These are phyloP conservation scores for Ceratopteris richardii DNA, from an alignment of 75 land plant genomes.

Conservation along the genomic window DNA sequence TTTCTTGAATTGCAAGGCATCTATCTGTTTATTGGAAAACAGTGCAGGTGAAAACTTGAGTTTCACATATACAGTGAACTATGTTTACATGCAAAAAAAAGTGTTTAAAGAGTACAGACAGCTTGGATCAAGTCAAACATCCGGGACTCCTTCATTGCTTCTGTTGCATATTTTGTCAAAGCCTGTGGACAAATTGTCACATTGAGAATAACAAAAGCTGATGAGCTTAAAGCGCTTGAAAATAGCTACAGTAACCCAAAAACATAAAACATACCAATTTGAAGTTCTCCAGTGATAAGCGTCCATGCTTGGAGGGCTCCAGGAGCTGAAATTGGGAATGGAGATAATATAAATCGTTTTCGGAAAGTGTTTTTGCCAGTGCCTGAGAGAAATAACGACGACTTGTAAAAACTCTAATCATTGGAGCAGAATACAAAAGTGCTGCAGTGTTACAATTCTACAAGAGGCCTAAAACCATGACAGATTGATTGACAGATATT, in stretches of 20 bases:
- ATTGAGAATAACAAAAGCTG: not conserved
- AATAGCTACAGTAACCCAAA: not conserved
- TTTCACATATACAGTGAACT: not conserved
- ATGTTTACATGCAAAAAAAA: not conserved
- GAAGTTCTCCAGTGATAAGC: conserved; percentile 59
- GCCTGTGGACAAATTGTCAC: conserved; percentile 33
- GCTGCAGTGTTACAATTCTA: no score
- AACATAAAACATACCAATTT: conserved; percentile 36
- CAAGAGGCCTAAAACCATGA: no score
- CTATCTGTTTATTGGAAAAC: conserved; percentile 40
- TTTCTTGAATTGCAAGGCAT: conserved; percentile 69
- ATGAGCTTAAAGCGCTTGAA: not conserved
- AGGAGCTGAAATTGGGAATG: conserved; percentile 56
- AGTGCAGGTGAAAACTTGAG: not conserved
- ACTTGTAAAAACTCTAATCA: no score
- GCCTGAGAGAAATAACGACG: conserved; percentile 40
- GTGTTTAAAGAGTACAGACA: conserved; percentile 4
- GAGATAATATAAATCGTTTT: conserved; percentile 68
- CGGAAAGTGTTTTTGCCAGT: conserved; percentile 74
- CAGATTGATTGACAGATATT: no score
- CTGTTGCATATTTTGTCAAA: conserved; percentile 57
- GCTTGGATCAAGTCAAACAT: conserved; percentile 36
- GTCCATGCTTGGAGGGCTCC: conserved; percentile 70
- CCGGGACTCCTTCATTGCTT: conserved; percentile 75
- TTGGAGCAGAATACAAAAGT: no score